Evolutionary conservation across 108 stramenopile species (phyloP).

Genomic region (Fragilaria crotonensis): DNA sequence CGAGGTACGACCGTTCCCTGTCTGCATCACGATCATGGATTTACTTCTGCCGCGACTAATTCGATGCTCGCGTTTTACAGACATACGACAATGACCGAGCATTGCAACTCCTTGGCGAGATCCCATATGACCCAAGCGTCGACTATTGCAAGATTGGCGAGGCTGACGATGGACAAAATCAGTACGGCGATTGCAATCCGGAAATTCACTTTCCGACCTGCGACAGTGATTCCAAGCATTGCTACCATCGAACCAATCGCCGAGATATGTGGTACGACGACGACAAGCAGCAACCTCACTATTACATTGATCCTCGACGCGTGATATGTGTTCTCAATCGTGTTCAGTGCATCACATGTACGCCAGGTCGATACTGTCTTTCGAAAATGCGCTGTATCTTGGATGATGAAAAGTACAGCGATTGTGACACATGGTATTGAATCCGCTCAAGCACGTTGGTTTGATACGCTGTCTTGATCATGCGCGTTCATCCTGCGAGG

Average conservation of each 20-base stretch:
- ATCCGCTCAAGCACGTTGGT: too few relatives aligned
- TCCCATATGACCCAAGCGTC: slow-evolving; percentile 3
- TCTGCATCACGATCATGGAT: too few relatives aligned
- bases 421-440: slow-evolving; percentile 34
- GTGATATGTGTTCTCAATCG: slow-evolving; percentile 28
- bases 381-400: slow-evolving; percentile 46
- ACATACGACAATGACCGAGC: neutral
- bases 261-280: slow-evolving; percentile 29
- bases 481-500: too few relatives aligned
- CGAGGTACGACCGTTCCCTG: too few relatives aligned
- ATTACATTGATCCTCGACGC: slow-evolving; percentile 25
- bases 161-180: slow-evolving; percentile 7
- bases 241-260: slow-evolving; percentile 51
- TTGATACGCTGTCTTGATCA: too few relatives aligned
- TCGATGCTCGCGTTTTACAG: neutral
- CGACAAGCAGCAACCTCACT: slow-evolving; percentile 38
- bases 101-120: neutral
- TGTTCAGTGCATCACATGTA: slow-evolving; percentile 41
- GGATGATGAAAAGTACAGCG: slow-evolving; percentile 33
- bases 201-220: slow-evolving; percentile 30
- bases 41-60: too few relatives aligned
- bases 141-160: slow-evolving; percentile 31
- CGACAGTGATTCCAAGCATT: slow-evolving; percentile 16
- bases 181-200: slow-evolving; percentile 28
- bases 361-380: slow-evolving; percentile 48